Evolutionary conservation across 1,139 yeast species (phyloP).

Genomic region (Scheffersomyces lignicola): DNA sequence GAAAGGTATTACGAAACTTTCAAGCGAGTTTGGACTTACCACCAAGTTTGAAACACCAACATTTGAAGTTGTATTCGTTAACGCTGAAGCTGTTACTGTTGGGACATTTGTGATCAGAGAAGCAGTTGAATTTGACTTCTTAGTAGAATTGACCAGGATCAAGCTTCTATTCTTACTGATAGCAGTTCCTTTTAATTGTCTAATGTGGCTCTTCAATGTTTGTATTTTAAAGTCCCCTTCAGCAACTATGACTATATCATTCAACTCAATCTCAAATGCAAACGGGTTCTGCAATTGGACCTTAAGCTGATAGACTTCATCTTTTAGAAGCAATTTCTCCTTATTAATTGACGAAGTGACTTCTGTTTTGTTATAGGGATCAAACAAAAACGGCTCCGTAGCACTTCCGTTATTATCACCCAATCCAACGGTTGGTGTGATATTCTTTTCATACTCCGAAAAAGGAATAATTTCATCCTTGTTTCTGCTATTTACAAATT

Average conservation of each 20-base stretch:
- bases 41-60: constrained; percentile 8
- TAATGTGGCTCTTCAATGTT: constrained; percentile 22
- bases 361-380: constrained; percentile 29
- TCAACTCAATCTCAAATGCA: constrained; percentile 68
- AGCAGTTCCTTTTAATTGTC: constrained; percentile 8
- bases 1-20: constrained; percentile 36
- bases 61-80: constrained; percentile 6
- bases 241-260: constrained; percentile 48
- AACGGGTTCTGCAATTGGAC: constrained; percentile 78
- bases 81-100: constrained; percentile 3
- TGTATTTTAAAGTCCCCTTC: constrained; percentile 28
- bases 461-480: constrained; percentile 36
- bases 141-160: background rate
- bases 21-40: constrained; percentile 30
- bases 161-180: background rate
- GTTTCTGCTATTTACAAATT: constrained; percentile 24
- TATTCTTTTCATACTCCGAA: constrained; percentile 23
- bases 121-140: constrained; percentile 1
- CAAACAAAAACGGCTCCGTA: constrained; percentile 25
- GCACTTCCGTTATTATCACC: constrained; percentile 8
- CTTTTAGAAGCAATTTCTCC: constrained; percentile 48
- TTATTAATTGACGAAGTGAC: constrained; percentile 16
- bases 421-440: constrained; percentile 10
- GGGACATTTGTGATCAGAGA: constrained; percentile 1
- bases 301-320: constrained; percentile 54